Evolutionary conservation across 164 flowering plant genomes (phyloP).

Genomic region (Akebia trifoliata): DNA sequence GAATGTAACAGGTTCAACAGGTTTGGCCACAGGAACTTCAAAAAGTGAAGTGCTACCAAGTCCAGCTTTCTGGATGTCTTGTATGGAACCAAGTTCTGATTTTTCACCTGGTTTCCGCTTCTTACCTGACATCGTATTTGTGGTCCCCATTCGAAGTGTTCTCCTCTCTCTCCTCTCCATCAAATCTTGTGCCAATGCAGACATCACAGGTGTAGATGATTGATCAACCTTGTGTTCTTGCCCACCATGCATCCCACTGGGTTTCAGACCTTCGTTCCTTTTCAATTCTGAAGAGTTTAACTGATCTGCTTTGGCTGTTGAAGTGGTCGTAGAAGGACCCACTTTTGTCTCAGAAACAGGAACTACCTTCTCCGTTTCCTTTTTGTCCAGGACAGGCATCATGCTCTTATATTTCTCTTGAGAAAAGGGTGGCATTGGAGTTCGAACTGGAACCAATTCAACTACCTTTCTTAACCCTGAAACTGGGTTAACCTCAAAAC

Average conservation of each 20-base stretch:
- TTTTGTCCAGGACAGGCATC: conserved; percentile 11
- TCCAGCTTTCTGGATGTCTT: not conserved
- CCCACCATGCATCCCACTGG: conserved; percentile 5
- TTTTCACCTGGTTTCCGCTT: conserved; percentile 13
- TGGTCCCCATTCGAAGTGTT: conserved; percentile 19
- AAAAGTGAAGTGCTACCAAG: not conserved
- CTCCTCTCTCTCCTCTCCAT: conserved; percentile 29
- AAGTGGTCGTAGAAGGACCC: not conserved
- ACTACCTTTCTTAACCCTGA: conserved; percentile 25
- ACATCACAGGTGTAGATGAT: conserved; percentile 13
- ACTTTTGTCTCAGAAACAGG: conserved; percentile 3
- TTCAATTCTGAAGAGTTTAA: not conserved
- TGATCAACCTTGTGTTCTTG: conserved; percentile 14
- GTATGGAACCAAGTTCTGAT: conserved; percentile 11
- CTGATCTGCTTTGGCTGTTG: not conserved
- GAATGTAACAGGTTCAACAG: conserved; percentile 9
- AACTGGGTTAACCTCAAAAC: conserved; percentile 27
- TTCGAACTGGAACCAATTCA: conserved; percentile 22
- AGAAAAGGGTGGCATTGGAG: conserved; percentile 13
- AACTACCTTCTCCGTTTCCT: conserved; percentile 5
- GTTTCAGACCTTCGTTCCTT: conserved; percentile 7
- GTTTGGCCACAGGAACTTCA: conserved; percentile 8
- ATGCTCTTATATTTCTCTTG: conserved; percentile 13
- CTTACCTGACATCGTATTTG: conserved; percentile 5
- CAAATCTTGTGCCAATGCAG: conserved; percentile 26